phyloP scores from a whole-genome alignment of 345 rosid genomes.

The Aurinia saxatilis region DNA sequence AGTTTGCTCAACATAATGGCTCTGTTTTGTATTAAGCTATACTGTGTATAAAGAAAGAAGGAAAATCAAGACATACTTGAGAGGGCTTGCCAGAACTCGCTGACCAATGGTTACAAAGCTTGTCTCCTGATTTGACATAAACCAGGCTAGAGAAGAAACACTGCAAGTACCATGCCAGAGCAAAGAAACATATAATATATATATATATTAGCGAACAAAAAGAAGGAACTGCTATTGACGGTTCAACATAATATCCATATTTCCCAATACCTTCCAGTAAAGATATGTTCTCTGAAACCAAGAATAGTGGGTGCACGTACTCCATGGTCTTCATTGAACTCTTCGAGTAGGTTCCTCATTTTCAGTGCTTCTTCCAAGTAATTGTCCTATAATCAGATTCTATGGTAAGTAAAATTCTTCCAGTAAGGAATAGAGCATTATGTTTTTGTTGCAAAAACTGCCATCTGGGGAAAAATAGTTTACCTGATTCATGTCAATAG shows the following conservation, averaged over 20 bases:
- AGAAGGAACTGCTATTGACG: not conserved
- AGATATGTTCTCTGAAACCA: conserved; percentile 96
- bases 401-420: conserved; percentile 11
- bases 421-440: not conserved
- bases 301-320: conserved; percentile 86
- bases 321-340: conserved; percentile 92
- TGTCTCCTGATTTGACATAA: conserved; percentile 97
- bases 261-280: conserved; percentile 76
- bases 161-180: conserved; percentile 35
- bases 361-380: conserved; percentile 97
- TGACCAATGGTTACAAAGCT: conserved; percentile 97
- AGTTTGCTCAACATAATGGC: not conserved
- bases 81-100: conserved; percentile 93
- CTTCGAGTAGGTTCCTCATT: conserved; percentile 96
- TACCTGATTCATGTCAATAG: conserved; percentile 99
- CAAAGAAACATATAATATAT: no score
- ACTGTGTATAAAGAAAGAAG: not conserved
- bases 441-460: not conserved
- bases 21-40: not conserved
- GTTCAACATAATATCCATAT: not conserved
- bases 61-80: conserved; percentile 50
- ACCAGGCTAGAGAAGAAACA: conserved; percentile 98
- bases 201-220: conserved; percentile 1
- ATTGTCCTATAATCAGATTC: conserved; percentile 57
- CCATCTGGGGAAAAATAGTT: not conserved